phyloP scores from a whole-genome alignment of 495 filamentous ascomycete genomes.

The Xylaria palmicola region DNA sequence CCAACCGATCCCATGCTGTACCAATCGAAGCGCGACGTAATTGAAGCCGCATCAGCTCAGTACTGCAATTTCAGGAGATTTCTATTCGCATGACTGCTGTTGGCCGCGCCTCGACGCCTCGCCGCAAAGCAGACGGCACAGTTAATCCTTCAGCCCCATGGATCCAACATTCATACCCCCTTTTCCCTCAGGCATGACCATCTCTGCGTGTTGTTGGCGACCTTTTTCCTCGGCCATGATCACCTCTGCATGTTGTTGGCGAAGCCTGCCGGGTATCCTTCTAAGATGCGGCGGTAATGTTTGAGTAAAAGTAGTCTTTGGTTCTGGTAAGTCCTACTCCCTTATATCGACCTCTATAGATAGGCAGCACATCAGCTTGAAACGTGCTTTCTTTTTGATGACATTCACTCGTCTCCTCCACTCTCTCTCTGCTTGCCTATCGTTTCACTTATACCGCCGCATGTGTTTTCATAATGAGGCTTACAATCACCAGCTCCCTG shows the following conservation, averaged over 20 bases:
- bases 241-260: background rate
- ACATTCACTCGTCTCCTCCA: background rate
- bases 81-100: background rate
- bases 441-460: constrained; percentile 2
- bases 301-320: background rate
- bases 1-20: background rate
- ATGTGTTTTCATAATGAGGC: constrained; percentile 1
- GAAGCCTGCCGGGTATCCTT: background rate
- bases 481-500: background rate
- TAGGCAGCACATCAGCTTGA: background rate
- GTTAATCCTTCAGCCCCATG: background rate
- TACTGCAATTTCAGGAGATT: background rate
- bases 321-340: constrained; percentile 3
- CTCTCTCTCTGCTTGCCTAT: background rate
- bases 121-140: background rate
- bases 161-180: background rate
- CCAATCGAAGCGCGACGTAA: background rate
- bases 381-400: background rate
- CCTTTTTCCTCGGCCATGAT: too few relatives aligned
- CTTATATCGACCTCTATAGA: background rate
- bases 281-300: background rate
- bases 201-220: background rate
- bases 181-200: background rate
- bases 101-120: background rate
- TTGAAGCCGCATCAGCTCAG: background rate